These are phyloP conservation scores for Pholiota conissans DNA, from an alignment of 768 basidiomycete species.

Conservation along the genomic window DNA sequence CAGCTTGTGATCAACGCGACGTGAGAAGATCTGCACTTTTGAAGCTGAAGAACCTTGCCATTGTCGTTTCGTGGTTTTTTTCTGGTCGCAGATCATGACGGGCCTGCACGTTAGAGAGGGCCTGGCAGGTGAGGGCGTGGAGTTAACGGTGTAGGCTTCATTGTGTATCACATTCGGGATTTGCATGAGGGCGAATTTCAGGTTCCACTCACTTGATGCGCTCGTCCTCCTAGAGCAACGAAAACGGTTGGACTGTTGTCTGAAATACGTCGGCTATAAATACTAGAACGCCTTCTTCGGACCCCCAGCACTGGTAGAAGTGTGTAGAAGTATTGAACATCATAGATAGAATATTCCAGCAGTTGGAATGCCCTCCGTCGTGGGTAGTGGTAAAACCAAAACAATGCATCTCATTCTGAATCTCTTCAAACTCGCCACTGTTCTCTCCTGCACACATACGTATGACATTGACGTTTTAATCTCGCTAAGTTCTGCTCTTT, in stretches of 20 bases:
- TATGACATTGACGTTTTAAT: too few relatives aligned
- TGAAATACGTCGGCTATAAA: not conserved
- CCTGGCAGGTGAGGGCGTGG: not conserved
- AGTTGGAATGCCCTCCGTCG: not conserved
- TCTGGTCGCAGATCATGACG: not conserved
- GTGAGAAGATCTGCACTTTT: not conserved
- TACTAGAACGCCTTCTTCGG: not conserved
- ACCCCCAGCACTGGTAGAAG: not conserved
- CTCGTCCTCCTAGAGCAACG: not conserved
- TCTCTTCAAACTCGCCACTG: too few relatives aligned
- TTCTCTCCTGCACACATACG: too few relatives aligned
- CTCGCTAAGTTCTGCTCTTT: too few relatives aligned
- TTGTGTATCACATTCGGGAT: not conserved
- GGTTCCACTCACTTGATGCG: not conserved
- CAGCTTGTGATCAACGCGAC: not conserved
- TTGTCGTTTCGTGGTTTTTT: not conserved
- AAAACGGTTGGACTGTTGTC: not conserved
- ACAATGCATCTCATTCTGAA: too few relatives aligned
- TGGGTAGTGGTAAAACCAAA: not conserved
- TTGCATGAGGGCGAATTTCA: not conserved
- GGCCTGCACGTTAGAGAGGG: not conserved
- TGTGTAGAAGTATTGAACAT: not conserved
- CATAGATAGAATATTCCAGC: not conserved
- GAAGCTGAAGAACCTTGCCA: not conserved
- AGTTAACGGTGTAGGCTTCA: not conserved